Conservation (phyloP, 2,329 filamentous ascomycete species). For the Blastomyces percursus region DNA sequence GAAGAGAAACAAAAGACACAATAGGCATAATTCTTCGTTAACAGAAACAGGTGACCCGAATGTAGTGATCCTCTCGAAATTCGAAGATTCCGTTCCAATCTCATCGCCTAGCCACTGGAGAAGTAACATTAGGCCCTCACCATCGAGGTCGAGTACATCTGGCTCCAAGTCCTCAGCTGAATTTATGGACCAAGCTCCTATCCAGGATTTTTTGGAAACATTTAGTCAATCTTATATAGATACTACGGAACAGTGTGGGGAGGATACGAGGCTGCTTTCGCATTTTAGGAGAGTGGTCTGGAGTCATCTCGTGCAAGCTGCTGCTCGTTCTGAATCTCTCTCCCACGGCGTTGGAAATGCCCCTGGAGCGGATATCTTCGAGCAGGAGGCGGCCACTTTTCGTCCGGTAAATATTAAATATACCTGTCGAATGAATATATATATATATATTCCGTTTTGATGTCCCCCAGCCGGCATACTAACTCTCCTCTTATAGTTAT, state of each 20-base stretch:
- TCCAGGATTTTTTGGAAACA: constrained; percentile 16
- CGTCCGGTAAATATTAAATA: constrained; percentile 40
- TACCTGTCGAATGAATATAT: constrained; percentile 14
- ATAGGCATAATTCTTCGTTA: constrained; percentile 7
- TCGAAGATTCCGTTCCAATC: constrained; percentile 35
- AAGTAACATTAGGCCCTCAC: constrained; percentile 22
- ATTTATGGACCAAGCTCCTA: constrained; percentile 17
- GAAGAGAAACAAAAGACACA: constrained; percentile 21
- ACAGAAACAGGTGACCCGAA: constrained; percentile 34
- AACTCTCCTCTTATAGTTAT: constrained; percentile 31
- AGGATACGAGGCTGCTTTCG: constrained; percentile 27
- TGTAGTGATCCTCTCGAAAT: constrained; percentile 40
- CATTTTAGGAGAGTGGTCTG: constrained; percentile 35
- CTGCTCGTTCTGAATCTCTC: constrained; percentile 15
- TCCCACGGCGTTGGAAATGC: constrained; percentile 18
- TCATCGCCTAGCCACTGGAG: constrained; percentile 24
- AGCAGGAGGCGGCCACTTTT: constrained; percentile 39
- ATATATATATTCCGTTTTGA: too few relatives aligned
- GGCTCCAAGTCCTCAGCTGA: constrained; percentile 19
- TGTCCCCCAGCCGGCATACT: not conserved
- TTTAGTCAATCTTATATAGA: constrained; percentile 15
- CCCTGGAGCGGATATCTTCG: constrained; percentile 35
- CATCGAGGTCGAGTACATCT: constrained; percentile 24
- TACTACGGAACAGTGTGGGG: constrained; percentile 16
- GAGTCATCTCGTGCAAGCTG: constrained; percentile 29